Evolutionary conservation across 768 basidiomycete species (phyloP), one percentile per base, ranked within the genome.

Genomic region (Termitomyces sp.): DNA sequence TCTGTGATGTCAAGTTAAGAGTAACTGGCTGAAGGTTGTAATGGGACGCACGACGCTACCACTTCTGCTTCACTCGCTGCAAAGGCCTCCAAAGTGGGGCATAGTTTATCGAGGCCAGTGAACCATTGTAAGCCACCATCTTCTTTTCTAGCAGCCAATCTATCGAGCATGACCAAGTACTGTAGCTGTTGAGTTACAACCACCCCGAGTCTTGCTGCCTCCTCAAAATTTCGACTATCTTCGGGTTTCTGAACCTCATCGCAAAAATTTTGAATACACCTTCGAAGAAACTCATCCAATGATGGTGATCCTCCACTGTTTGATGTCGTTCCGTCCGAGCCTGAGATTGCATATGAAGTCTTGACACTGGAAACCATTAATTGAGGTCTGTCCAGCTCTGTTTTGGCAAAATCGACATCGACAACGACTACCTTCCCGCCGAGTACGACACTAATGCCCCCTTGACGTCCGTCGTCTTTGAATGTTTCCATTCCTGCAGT

Each of bases 361-460:
- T 89, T 92, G 63, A 90, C 82, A 40, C 75, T 80, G 0, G 80
- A 78, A 24, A 86, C 79, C 22, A 69, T 71, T 26, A 86, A 64
- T 13, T 59, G 68, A 4, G 82, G 78, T 20, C 67, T 66, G 16
- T 66, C 61, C 0, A 74, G 67, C 45, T 79, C 68, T 12, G 68
- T 67, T 24, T 69, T 73, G 14, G 74, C 66, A 61, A 93, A 81
- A 63, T 89, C 86, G 58, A 91, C 78, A 67, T 93, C 91, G 54
- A 92, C 72, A 34, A 92, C 89, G 10, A 93, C 74, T n/a, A 91
- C 84, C 68, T 90, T 90, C 2, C 91, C 91, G 4, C 85, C 91
- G 37, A 91, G 79, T 20, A 87, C 79, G 39, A 90, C 72, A 0
- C 80, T 85, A 40, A 80, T 73, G 26, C 74, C 74, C 16, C 79